Conservation (phyloP, 306 rosid species). For the Crataegus laevigata region DNA sequence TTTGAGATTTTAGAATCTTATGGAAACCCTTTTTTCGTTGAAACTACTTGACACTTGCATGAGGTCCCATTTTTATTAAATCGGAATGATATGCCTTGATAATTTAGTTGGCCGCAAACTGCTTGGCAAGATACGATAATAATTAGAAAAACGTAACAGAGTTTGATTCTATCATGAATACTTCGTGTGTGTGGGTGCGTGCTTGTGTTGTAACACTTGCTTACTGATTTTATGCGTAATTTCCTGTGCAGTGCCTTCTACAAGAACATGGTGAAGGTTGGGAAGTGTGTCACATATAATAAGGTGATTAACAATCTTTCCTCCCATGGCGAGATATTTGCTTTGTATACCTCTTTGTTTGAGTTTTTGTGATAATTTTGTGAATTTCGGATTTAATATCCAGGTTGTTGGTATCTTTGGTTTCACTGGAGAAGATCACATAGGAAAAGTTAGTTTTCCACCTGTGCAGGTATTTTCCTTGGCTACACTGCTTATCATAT, state of each 20-base stretch:
- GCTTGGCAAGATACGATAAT: not conserved
- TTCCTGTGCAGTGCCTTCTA: constrained; percentile 66
- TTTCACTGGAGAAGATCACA: constrained; percentile 83
- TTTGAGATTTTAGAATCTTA: not conserved
- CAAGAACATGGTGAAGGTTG: constrained; percentile 69
- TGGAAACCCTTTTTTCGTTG: not conserved
- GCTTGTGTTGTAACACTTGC: not conserved
- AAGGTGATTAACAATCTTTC: constrained; percentile 13
- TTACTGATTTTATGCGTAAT: not conserved
- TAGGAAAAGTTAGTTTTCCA: constrained; percentile 93
- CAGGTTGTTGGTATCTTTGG: constrained; percentile 93
- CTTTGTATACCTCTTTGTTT: not conserved
- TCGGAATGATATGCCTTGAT: not conserved
- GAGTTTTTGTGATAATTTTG: not conserved
- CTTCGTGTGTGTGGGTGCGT: not conserved
- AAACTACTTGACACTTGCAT: not conserved
- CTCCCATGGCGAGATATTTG: not conserved
- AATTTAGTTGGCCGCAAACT: not conserved
- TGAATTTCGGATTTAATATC: not conserved
- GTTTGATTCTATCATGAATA: not conserved
- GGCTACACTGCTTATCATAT: not conserved
- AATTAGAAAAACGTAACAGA: not conserved
- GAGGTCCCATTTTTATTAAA: not conserved
- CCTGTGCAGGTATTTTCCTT: constrained; percentile 68
- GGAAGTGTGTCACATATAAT: constrained; percentile 82